Percentiles rank a stretch among this genome's conserved stretches.
These are phyloP conservation scores for Lachnellula occidentalis DNA, from an alignment of 2,329 filamentous ascomycete species.

Conservation along the genomic window DNA sequence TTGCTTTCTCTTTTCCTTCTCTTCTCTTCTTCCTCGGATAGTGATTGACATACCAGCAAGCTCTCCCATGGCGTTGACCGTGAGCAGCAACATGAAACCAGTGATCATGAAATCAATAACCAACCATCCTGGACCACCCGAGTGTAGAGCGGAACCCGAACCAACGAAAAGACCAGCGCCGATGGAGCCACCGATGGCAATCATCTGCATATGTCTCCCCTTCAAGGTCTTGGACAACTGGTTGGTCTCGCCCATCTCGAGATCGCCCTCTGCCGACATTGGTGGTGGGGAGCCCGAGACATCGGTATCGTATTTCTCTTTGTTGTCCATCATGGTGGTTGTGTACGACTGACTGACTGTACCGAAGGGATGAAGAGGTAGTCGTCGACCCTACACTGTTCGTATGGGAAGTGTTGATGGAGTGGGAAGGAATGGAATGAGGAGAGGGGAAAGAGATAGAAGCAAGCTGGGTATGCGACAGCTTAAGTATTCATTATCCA, in stretches of 20 bases:
- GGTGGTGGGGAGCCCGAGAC: neutral
- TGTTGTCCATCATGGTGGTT: slow-evolving; percentile 3
- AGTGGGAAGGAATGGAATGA: slow-evolving; percentile 2
- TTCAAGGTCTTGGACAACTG: slow-evolving; percentile 38
- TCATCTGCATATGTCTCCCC: slow-evolving; percentile 46
- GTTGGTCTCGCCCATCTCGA: slow-evolving; percentile 18
- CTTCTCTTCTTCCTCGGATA: too few relatives aligned
- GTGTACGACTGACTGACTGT: neutral
- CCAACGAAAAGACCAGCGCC: slow-evolving; percentile 47
- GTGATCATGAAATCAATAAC: slow-evolving; percentile 73
- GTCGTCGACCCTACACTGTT: slow-evolving; percentile 12
- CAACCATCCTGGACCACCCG: slow-evolving; percentile 64
- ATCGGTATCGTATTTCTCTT: slow-evolving; percentile 16
- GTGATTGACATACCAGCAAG: slow-evolving; percentile 77
- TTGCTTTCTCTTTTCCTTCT: neutral
- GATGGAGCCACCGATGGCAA: slow-evolving; percentile 46
- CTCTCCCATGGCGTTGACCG: slow-evolving; percentile 79
- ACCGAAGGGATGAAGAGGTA: neutral
- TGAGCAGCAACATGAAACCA: slow-evolving; percentile 59
- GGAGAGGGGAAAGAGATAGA: neutral
- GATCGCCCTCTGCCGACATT: slow-evolving; percentile 9
- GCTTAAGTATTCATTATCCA: slow-evolving; percentile 14
- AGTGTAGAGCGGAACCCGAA: slow-evolving; percentile 37
- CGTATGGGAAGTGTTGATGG: slow-evolving; percentile 10
- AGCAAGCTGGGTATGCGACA: slow-evolving; percentile 1